Base-by-base conservation (phyloP, 2,329 filamentous ascomycete species). In the Chaetomium sp. region DNA sequence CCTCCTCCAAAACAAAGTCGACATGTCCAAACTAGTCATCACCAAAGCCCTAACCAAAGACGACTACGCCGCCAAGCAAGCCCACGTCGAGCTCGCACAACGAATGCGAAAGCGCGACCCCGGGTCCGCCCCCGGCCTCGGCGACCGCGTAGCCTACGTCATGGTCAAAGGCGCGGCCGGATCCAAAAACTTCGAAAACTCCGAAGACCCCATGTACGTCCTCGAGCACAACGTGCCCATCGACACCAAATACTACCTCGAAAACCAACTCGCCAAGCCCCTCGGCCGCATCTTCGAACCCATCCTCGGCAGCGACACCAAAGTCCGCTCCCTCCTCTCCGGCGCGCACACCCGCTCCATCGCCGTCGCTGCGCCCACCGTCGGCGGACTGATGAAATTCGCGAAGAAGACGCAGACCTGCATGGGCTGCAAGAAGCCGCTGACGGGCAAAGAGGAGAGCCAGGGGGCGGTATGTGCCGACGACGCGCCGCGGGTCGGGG, bases 1-100 rank as follows among this genome's bases (percentile, higher is more conserved):
- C 68, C 80, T 99, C 14, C 77, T 99, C 41, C 94, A 97, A 69
- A 99, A 99, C 77, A 96, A 95, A 71, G 79, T 99, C 65, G 94
- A 99, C 74, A 95, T 99, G 89, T 96, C 92, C 40, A 97, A 99
- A 71, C 85, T 99, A 14, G 95, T 99, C 70, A 99, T 99, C 67
- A 99, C 94, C 34, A 99, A 99, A 73, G 94, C 94, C 0, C 79
- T 99, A 27, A 87, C 92, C 11, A 99, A 99, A 70, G 82, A 84
- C 43, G 87, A 89, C 68, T 99, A 99, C 70, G 84, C 86, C 9
- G 88, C 85, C 51, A 97, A 96, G 72, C 92, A 97, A 76, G 92
- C 94, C 2, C 94, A 99, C 71, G 90, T 95, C 49, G 92, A 96
- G 73, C 85, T 99, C 46, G 94, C 91, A 0, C 86, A 94, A 67